A percentile compares a stretch with the other conserved stretches of the same genome.
Conservation (phyloP, 805 yeast species). For the Candida boleticola region DNA sequence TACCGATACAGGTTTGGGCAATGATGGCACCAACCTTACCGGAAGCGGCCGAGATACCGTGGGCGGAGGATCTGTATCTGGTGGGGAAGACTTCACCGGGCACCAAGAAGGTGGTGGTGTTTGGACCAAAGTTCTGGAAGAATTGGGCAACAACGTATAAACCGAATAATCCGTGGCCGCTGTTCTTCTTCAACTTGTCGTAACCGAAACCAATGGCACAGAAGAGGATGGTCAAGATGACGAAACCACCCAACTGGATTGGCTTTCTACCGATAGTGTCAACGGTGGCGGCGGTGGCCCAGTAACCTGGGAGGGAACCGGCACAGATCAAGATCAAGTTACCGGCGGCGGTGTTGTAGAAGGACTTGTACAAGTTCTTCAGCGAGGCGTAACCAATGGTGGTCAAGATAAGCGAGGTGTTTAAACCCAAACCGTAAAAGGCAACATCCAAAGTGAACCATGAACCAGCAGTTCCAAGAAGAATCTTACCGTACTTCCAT, state of each 20-base stretch:
- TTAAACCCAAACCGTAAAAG: constrained; percentile 83
- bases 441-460: constrained; percentile 93
- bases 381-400: constrained; percentile 83
- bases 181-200: constrained; percentile 47
- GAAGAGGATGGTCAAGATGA: constrained; percentile 66
- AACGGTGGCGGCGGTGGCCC: constrained; percentile 77
- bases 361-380: constrained; percentile 62
- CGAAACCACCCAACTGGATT: constrained; percentile 74
- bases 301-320: constrained; percentile 93
- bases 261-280: constrained; percentile 85
- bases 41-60: constrained; percentile 88
- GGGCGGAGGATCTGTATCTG: constrained; percentile 93
- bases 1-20: constrained; percentile 86
- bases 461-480: constrained; percentile 85
- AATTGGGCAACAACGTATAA: constrained; percentile 79
- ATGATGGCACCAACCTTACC: constrained; percentile 93
- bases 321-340: constrained; percentile 91
- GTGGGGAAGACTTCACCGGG: constrained; percentile 95
- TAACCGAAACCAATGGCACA: constrained; percentile 84
- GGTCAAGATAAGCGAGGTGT: constrained; percentile 73
- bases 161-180: constrained; percentile 67
- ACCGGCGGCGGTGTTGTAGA: constrained; percentile 85
- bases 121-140: constrained; percentile 91
- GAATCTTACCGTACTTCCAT: constrained; percentile 84
- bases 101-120: constrained; percentile 84